phyloP scores from a whole-genome alignment of 306 rosid species.

The cucumber (Cucumis sativus) region DNA sequence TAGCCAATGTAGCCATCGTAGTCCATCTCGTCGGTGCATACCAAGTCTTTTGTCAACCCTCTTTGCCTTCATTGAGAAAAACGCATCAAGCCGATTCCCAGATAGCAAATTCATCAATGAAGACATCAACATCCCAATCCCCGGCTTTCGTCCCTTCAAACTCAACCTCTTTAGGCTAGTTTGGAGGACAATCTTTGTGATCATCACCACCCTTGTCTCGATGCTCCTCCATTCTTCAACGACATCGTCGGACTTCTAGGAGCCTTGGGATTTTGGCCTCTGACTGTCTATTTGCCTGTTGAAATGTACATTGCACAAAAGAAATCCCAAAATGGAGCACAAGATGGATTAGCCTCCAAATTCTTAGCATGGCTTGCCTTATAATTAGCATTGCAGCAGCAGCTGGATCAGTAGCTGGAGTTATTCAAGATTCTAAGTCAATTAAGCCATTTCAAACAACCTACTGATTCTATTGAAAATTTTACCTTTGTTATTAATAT shows the following conservation, averaged over 20 bases:
- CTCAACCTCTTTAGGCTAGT: slow-evolving; percentile 40
- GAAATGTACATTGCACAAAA: slow-evolving; percentile 62
- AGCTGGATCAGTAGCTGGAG: slow-evolving; percentile 69
- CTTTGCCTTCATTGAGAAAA: slow-evolving; percentile 56
- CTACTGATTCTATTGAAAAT: neutral
- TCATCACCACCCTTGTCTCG: slow-evolving; percentile 43
- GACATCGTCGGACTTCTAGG: slow-evolving; percentile 73
- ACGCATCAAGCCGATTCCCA: slow-evolving; percentile 29
- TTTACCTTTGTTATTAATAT: neutral
- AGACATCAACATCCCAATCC: slow-evolving; percentile 38
- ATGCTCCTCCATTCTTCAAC: slow-evolving; percentile 76
- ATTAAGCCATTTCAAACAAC: slow-evolving; percentile 40
- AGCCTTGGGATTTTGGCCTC: slow-evolving; percentile 75
- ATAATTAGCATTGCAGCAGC: slow-evolving; percentile 37
- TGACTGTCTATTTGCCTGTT: slow-evolving; percentile 62
- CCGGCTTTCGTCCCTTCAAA: slow-evolving; percentile 19
- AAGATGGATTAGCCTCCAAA: slow-evolving; percentile 48
- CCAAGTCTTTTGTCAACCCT: slow-evolving; percentile 79
- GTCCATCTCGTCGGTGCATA: slow-evolving; percentile 78
- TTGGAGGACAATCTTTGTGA: slow-evolving; percentile 55
- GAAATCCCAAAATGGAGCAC: slow-evolving; percentile 67
- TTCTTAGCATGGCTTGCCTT: slow-evolving; percentile 41
- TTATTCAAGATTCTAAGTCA: slow-evolving; percentile 36
- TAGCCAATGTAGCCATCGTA: slow-evolving; percentile 74
- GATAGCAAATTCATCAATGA: slow-evolving; percentile 21